Evolutionary conservation across 108 stramenopile species (phyloP).

Genomic region (Nitzschia sp.): DNA sequence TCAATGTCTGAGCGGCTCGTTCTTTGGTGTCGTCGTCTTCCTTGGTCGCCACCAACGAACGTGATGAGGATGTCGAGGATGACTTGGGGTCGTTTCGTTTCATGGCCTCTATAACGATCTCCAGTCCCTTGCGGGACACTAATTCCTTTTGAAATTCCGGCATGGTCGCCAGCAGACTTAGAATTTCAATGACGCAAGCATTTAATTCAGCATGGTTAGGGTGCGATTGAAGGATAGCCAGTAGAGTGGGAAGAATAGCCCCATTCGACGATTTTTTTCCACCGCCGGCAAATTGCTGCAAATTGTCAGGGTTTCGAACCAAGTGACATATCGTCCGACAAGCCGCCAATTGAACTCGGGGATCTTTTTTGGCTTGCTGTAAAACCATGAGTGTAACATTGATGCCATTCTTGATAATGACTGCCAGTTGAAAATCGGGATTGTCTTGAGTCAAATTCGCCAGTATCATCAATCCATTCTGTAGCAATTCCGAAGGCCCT

Average conservation of each 20-base stretch:
- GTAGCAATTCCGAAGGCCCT: not conserved
- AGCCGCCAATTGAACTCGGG: not conserved
- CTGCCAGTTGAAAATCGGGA: not conserved
- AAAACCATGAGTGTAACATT: not conserved
- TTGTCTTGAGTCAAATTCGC: not conserved
- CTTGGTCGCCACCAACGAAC: too few species aligned
- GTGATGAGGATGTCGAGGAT: not conserved
- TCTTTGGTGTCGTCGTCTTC: not conserved
- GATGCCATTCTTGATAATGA: constrained; percentile 7
- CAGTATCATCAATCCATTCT: not conserved
- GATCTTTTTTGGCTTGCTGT: not conserved
- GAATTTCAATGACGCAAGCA: not conserved
- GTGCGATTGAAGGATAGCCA: not conserved
- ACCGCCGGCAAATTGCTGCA: not conserved
- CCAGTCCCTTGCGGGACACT: not conserved
- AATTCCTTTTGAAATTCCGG: not conserved
- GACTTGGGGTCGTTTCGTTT: not conserved
- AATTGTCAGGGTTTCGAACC: not conserved
- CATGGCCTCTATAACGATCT: not conserved
- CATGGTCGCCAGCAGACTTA: not conserved
- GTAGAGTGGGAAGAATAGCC: not conserved
- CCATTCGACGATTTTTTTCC: not conserved
- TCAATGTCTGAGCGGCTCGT: not conserved
- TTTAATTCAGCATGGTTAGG: not conserved
- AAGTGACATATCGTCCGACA: not conserved